phyloP scores from a whole-genome alignment of 495 filamentous ascomycete species.

The Aspergillus kassunensis region DNA sequence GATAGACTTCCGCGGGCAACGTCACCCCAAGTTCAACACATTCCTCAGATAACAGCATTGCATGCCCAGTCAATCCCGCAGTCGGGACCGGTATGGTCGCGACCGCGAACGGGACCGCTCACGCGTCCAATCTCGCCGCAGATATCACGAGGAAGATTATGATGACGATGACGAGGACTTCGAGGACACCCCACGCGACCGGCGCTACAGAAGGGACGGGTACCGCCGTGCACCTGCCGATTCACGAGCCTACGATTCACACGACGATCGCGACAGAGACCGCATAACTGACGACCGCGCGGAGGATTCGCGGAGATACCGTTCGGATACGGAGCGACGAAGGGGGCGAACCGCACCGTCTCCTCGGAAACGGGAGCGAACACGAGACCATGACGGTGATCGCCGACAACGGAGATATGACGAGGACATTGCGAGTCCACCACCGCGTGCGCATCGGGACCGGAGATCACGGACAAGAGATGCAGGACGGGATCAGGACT shows the following conservation, averaged over 20 bases:
- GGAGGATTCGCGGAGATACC: constrained; percentile 12
- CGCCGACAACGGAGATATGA: constrained; percentile 1
- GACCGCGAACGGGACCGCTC: constrained; percentile 41
- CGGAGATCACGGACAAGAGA: constrained; percentile 9
- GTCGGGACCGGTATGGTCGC: constrained; percentile 39
- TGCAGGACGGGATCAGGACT: constrained; percentile 13
- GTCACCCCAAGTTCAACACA: constrained; percentile 2
- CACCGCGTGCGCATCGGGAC: constrained; percentile 1
- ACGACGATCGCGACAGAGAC: constrained; percentile 14
- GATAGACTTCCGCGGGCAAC: constrained; percentile 1
- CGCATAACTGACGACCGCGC: constrained; percentile 8
- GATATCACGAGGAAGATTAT: constrained; percentile 21
- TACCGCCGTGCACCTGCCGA: constrained; percentile 7
- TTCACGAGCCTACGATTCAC: constrained; percentile 16
- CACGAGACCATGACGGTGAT: constrained; percentile 16
- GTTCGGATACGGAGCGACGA: constrained; percentile 15
- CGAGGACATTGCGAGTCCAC: constrained; percentile 5
- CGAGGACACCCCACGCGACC: constrained; percentile 18
- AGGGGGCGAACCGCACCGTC: constrained; percentile 24
- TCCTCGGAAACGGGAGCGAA: constrained; percentile 17
- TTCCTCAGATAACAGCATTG: constrained; percentile 14
- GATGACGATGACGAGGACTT: constrained; percentile 29
- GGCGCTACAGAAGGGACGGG: constrained; percentile 11
- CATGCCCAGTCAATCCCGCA: constrained; percentile 41
- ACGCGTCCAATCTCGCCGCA: constrained; percentile 21